Evolutionary conservation across 2,329 filamentous ascomycete species (phyloP).

Genomic region (Lecanosticta acicola): DNA sequence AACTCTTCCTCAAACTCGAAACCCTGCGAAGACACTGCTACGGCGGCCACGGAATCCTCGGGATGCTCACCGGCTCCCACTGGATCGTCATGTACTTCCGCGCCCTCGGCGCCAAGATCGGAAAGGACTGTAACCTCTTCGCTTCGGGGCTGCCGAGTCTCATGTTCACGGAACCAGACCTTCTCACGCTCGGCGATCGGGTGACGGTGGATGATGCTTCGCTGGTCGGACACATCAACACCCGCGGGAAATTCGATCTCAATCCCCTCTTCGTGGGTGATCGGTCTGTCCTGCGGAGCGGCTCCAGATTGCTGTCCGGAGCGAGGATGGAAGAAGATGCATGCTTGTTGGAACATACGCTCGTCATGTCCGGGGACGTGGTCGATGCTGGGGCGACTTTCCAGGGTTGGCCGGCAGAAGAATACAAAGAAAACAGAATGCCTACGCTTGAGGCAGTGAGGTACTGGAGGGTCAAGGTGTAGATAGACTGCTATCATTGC

Average conservation of each 20-base stretch:
- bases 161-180: slow-evolving; percentile 54
- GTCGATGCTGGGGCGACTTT: slow-evolving; percentile 48
- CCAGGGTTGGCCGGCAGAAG: slow-evolving; percentile 53
- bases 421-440: slow-evolving; percentile 32
- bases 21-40: slow-evolving; percentile 48
- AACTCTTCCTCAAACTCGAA: slow-evolving; percentile 50
- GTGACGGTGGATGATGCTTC: slow-evolving; percentile 53
- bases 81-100: slow-evolving; percentile 52
- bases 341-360: slow-evolving; percentile 53
- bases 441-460: slow-evolving; percentile 22
- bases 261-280: slow-evolving; percentile 49
- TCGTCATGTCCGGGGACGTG: slow-evolving; percentile 53
- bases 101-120: slow-evolving; percentile 49
- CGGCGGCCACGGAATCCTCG: slow-evolving; percentile 47
- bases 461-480: slow-evolving; percentile 10
- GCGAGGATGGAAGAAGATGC: slow-evolving; percentile 50
- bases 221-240: slow-evolving; percentile 54
- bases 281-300: slow-evolving; percentile 49
- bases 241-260: slow-evolving; percentile 51
- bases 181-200: slow-evolving; percentile 49
- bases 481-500: neutral
- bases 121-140: slow-evolving; percentile 52
- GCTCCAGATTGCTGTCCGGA: slow-evolving; percentile 49
- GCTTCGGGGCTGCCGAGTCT: slow-evolving; percentile 49
- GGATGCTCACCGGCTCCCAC: slow-evolving; percentile 50